Base-by-base conservation (phyloP, 441 rosid species). In the Adansonia madagascariensis region DNA sequence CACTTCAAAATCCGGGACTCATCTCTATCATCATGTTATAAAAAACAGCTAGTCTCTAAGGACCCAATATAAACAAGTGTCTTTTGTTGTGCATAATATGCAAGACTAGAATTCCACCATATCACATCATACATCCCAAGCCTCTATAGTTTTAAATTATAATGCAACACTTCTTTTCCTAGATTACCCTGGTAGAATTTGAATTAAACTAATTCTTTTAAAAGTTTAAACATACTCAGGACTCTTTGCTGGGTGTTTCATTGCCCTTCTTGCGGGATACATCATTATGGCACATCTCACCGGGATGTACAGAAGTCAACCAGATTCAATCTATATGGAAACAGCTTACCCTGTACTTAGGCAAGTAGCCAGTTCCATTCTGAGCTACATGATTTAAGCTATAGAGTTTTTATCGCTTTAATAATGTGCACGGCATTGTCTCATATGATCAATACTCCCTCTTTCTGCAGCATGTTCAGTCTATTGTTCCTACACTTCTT, bases 261-360 rank as follows among this genome's bases (percentile, higher is more conserved):
- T 91, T 62, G 94, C 98, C 17, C 94, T 96, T 75, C 87, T 96
- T 68, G 93, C 86, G 75, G 99, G 98, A 60, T 96, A 96, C 81
- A 86, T 88, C 57, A 86, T 88, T 77, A 91, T 90, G 91, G 96
- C 99, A 85, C 95, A 88, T 81, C 75, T 92, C 62, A 90, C 92
- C 9, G 98, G 99, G 77, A 91, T 83, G 92, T 96, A 96, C 77
- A 86, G 87, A 82, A 80, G 78, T 72, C 90, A 86, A 55, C 81
- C 89, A 50, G 91, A 89, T 75, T 78, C 92, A 18, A 83, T 92
- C 77, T 96, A 96, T 81, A 92, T 94, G 99, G 99, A 95, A 86
- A 95, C 99, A 73, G 91, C 85, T 8, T 94, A 94, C 71, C 99
- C 99, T 55, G 92, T 95, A 17, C 88, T 95, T 57, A 95, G 99